These are phyloP conservation scores for Tetrapisispora arboricola DNA, from an alignment of 805 yeast species.

Conservation along the genomic window DNA sequence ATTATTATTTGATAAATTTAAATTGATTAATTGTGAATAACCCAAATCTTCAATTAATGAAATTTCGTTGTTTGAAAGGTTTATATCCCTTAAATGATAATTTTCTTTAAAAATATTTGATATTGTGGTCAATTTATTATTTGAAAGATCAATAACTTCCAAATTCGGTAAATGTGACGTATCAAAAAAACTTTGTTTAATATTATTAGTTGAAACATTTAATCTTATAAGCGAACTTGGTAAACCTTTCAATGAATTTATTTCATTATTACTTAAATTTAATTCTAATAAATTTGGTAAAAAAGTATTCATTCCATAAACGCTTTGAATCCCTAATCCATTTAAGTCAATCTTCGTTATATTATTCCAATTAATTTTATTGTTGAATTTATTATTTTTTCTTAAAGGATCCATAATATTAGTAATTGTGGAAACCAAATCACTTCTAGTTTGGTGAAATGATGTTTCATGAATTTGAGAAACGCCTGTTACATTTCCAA, in stretches of 20 bases:
- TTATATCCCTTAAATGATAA: slow-evolving; percentile 12
- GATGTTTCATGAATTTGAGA: slow-evolving; percentile 15
- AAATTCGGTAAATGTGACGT: slow-evolving; percentile 13
- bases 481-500: slow-evolving; percentile 11
- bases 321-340: slow-evolving; percentile 7
- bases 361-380: slow-evolving; percentile 9
- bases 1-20: slow-evolving; percentile 16
- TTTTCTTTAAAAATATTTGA: slow-evolving; percentile 10
- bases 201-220: slow-evolving; percentile 11
- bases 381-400: slow-evolving; percentile 4
- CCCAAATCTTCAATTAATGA: slow-evolving; percentile 15
- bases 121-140: slow-evolving; percentile 6
- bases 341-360: slow-evolving; percentile 9
- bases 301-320: slow-evolving; percentile 16
- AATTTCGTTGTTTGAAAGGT: slow-evolving; percentile 18
- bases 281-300: slow-evolving; percentile 17
- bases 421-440: slow-evolving; percentile 17
- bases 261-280: slow-evolving; percentile 14
- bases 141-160: slow-evolving; percentile 12
- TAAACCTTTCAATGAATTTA: slow-evolving; percentile 14
- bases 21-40: slow-evolving; percentile 8
- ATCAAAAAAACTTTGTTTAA: slow-evolving; percentile 11
- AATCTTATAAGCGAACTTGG: slow-evolving; percentile 11
- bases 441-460: slow-evolving; percentile 15
- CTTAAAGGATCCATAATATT: slow-evolving; percentile 7